These are phyloP conservation scores for Ophiostoma sp. DNA, from an alignment of 2,329 filamentous ascomycete genomes.

Conservation along the genomic window DNA sequence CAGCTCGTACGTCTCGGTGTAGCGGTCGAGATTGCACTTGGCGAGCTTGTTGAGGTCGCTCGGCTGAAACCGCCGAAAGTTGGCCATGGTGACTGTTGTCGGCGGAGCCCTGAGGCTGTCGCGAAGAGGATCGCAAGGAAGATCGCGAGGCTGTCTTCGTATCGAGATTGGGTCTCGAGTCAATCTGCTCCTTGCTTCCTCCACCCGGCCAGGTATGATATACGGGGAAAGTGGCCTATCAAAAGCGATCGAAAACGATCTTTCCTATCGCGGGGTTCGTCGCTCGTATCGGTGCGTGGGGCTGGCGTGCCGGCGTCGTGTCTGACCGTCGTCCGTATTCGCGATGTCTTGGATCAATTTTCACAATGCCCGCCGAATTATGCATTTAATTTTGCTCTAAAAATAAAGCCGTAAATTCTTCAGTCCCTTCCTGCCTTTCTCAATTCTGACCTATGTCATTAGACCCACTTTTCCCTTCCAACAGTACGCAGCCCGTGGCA, in stretches of 20 bases:
- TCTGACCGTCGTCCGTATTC: conserved; percentile 3
- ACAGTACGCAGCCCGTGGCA: neutral
- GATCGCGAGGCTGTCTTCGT: neutral
- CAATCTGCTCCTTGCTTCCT: neutral
- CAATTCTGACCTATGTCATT: conserved; percentile 11
- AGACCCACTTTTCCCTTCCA: neutral
- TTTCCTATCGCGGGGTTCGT: neutral
- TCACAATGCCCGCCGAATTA: neutral
- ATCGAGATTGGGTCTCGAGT: neutral
- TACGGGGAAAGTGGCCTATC: too few species aligned
- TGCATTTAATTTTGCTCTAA: conserved; percentile 1
- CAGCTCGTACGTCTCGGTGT: conserved; percentile 97
- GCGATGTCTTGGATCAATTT: conserved; percentile 11
- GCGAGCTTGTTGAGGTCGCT: conserved; percentile 87
- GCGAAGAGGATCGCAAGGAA: neutral
- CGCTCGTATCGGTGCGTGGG: conserved; percentile 16
- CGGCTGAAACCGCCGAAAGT: conserved; percentile 81
- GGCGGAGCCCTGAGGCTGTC: neutral
- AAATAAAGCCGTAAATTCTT: conserved; percentile 5
- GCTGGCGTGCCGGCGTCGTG: neutral
- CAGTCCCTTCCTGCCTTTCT: neutral
- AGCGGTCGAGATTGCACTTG: conserved; percentile 89
- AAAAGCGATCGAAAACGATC: neutral
- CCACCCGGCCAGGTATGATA: neutral
- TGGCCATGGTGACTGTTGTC: conserved; percentile 60